Evolutionary conservation across 2,329 filamentous ascomycete genomes (phyloP).

Genomic region (Trichoderma sp.): DNA sequence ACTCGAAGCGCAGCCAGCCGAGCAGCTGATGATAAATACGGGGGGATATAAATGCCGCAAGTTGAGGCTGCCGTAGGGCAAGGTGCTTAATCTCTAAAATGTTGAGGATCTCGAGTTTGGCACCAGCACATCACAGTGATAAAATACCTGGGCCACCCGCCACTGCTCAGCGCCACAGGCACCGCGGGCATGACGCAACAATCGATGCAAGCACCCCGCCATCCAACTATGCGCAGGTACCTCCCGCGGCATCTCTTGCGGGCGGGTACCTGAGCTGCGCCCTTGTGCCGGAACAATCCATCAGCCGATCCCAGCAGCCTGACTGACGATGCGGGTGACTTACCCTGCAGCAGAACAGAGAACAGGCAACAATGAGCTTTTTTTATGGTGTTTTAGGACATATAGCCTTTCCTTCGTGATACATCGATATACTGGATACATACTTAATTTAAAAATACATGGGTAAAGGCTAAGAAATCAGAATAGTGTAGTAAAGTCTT

Average conservation of each 20-base stretch:
- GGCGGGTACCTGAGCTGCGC: constrained; percentile 2
- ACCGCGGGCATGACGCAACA: constrained; percentile 35
- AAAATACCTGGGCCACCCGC: neutral
- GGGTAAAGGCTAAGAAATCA: no score
- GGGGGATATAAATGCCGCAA: neutral
- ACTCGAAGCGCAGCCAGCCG: neutral
- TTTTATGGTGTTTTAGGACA: neutral
- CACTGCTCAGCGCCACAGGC: constrained; percentile 21
- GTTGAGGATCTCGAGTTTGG: no score
- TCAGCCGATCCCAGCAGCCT: constrained; percentile 12
- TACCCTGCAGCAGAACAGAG: neutral
- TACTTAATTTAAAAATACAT: no score
- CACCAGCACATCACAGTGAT: neutral
- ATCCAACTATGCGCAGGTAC: constrained; percentile 14
- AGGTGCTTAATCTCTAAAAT: no score
- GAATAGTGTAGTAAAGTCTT: no score
- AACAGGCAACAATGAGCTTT: neutral
- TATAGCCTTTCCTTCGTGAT: neutral
- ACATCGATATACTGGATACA: neutral
- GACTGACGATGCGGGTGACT: neutral
- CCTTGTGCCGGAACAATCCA: neutral
- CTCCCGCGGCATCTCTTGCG: neutral
- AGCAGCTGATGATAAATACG: neutral
- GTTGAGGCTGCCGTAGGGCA: no score
- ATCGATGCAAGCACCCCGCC: neutral